phyloP scores from a whole-genome alignment of 371 early-diverging fungal genomes.

The Syncephalastrum monosporum region DNA sequence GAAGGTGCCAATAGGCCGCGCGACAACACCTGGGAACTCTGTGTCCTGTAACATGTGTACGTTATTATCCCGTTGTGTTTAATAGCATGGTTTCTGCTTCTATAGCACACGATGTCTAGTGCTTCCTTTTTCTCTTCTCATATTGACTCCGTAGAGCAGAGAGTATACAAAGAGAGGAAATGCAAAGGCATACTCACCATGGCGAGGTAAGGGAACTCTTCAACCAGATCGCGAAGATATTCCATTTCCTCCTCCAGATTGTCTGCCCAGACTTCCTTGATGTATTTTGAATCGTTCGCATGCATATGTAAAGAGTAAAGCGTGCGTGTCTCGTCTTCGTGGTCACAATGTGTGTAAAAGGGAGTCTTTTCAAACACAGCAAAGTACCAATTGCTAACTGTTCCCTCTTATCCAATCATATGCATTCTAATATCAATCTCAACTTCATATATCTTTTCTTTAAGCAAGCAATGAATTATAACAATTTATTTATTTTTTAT shows the following conservation, averaged over 20 bases:
- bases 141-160: not conserved
- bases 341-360: no score
- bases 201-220: slow-evolving; percentile 93
- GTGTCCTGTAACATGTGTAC: slow-evolving; percentile 77
- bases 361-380: no score
- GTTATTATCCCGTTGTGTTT: not conserved
- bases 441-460: no score
- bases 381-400: no score
- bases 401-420: no score
- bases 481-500: no score
- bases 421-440: no score
- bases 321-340: no score
- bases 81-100: not conserved
- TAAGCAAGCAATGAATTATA: no score
- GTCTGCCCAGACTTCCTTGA: slow-evolving; percentile 96
- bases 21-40: slow-evolving; percentile 99
- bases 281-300: slow-evolving; percentile 58
- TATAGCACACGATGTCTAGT: no score
- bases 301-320: slow-evolving; percentile 24
- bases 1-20: slow-evolving; percentile 97
- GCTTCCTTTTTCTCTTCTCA: no score
- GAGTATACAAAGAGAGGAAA: not conserved
- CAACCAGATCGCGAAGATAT: slow-evolving; percentile 86
- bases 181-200: slow-evolving; percentile 71
- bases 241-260: slow-evolving; percentile 97